Conservation (phyloP, 805 yeast genomes). For the Zygoascus tannicola region DNA sequence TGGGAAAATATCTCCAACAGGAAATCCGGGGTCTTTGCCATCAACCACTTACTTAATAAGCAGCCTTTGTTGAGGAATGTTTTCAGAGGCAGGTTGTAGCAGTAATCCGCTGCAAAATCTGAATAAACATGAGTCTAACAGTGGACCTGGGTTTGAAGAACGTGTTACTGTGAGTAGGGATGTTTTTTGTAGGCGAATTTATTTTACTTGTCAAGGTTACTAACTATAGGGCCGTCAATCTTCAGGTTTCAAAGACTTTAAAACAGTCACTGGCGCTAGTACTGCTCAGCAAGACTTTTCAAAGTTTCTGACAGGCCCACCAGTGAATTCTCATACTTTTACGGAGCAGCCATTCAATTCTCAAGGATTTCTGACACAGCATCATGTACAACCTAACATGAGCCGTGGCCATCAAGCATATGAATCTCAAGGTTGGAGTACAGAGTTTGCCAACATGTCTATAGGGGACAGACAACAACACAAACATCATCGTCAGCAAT, state of each 20-base stretch:
- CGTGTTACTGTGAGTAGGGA: background rate
- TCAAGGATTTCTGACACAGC: background rate
- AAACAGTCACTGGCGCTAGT: background rate
- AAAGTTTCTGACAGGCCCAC: too few relatives aligned
- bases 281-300: background rate
- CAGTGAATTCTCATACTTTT: too few relatives aligned
- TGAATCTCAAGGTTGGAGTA: constrained; percentile 6
- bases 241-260: background rate
- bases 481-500: background rate
- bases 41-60: background rate
- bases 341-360: too few relatives aligned
- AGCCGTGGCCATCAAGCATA: too few relatives aligned
- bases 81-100: constrained; percentile 8
- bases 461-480: constrained; percentile 1
- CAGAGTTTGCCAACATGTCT: constrained; percentile 12
- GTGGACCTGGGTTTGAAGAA: background rate
- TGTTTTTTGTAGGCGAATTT: too few relatives aligned
- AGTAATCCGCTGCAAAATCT: constrained; percentile 23
- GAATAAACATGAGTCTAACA: constrained; percentile 17
- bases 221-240: too few relatives aligned
- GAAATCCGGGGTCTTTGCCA: background rate
- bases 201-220: too few relatives aligned
- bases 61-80: background rate
- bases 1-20: background rate
- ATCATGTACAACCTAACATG: background rate